phyloP scores from a whole-genome alignment of 2,329 filamentous ascomycete species.

The Cryphonectria naterciae region DNA sequence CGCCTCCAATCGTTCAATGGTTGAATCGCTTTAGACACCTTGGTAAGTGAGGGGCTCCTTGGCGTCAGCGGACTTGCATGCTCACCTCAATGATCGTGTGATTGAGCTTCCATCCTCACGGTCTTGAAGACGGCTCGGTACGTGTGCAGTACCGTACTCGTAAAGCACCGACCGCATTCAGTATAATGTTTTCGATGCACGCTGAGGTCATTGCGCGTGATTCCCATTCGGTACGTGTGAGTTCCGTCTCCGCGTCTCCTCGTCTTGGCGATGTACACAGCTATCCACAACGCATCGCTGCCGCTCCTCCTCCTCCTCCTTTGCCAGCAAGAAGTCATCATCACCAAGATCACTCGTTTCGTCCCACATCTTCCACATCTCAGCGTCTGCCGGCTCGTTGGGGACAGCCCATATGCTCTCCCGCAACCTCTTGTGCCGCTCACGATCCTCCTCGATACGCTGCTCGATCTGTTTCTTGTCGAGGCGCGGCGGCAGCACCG shows the following conservation, averaged over 20 bases:
- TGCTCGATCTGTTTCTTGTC: slow-evolving; percentile 93
- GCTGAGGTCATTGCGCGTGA: slow-evolving; percentile 11
- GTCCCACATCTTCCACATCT: slow-evolving; percentile 83
- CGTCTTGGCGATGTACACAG: slow-evolving; percentile 43
- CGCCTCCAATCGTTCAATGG: neutral
- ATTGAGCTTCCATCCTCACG: neutral
- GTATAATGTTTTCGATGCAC: neutral
- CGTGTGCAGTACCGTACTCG: neutral
- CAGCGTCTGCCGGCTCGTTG: slow-evolving; percentile 62
- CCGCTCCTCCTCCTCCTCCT: slow-evolving; percentile 69
- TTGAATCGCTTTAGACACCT: neutral
- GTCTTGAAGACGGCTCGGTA: neutral
- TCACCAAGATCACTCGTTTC: slow-evolving; percentile 85
- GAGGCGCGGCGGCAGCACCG: slow-evolving; percentile 47
- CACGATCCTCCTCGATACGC: slow-evolving; percentile 93
- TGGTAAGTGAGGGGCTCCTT: slow-evolving; percentile 3
- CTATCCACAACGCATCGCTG: slow-evolving; percentile 40
- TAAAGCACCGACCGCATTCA: slow-evolving; percentile 1
- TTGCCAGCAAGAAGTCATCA: slow-evolving; percentile 78
- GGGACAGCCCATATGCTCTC: slow-evolving; percentile 93
- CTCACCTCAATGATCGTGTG: neutral
- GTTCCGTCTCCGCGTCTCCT: slow-evolving; percentile 21
- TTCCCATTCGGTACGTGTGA: slow-evolving; percentile 28
- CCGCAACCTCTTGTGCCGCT: slow-evolving; percentile 87
- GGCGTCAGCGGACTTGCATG: neutral